Evolutionary conservation across 225 moss, liverwort and hornwort genomes (phyloP).

Genomic region (Physcomitrium patens): DNA sequence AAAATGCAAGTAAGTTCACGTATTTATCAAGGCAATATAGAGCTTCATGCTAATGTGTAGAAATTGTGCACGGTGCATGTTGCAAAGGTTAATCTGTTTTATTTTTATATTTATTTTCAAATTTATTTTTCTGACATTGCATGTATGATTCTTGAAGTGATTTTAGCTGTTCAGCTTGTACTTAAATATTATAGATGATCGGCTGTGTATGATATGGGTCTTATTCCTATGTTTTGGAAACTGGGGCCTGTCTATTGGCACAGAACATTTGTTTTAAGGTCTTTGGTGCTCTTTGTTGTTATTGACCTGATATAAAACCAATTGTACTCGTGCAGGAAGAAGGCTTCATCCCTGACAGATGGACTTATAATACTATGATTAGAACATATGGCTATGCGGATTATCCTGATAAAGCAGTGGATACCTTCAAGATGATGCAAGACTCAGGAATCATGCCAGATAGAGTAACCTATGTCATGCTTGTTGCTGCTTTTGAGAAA

Average conservation of each 20-base stretch:
- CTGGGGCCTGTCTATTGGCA: not conserved
- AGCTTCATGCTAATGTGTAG: not conserved
- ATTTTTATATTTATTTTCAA: not conserved
- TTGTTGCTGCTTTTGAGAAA: conserved; percentile 88
- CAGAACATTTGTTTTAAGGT: not conserved
- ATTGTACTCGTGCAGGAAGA: conserved; percentile 45
- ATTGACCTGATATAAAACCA: conserved; percentile 16
- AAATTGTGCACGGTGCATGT: not conserved
- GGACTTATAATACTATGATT: conserved; percentile 94
- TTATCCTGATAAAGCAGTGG: conserved; percentile 70
- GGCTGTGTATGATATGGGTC: not conserved
- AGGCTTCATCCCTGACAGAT: conserved; percentile 76
- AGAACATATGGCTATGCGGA: conserved; percentile 85
- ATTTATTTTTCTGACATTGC: not conserved
- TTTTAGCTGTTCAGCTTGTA: conserved; percentile 3
- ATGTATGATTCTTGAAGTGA: not conserved
- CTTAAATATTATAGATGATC: not conserved
- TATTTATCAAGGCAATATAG: not conserved
- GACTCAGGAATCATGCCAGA: conserved; percentile 78
- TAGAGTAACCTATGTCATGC: conserved; percentile 83
- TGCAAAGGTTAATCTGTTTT: not conserved
- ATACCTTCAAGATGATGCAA: conserved; percentile 77
- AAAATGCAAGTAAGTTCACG: conserved; percentile 64
- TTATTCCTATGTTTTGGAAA: not conserved
- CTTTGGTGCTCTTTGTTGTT: not conserved